phyloP scores from a whole-genome alignment of 2,329 filamentous ascomycete species.

The Bertia moriformis region DNA sequence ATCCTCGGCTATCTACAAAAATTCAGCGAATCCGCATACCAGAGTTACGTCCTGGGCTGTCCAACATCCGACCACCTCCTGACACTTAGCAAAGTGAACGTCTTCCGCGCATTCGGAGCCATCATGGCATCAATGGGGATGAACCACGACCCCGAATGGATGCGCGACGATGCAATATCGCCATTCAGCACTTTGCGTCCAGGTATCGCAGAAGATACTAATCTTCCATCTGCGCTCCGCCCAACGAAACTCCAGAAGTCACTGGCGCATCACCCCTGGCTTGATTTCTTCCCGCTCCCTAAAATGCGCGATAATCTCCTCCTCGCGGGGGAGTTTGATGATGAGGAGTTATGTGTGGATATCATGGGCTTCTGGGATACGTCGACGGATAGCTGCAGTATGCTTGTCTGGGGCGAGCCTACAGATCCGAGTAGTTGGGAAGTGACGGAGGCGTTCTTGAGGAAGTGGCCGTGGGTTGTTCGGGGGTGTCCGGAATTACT shows the following conservation, averaged over 20 bases:
- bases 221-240: slow-evolving; percentile 4
- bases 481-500: background rate
- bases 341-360: slow-evolving; percentile 7
- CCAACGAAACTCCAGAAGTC: slow-evolving; percentile 15
- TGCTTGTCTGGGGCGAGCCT: background rate
- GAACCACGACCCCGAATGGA: slow-evolving; percentile 7
- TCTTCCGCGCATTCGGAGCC: slow-evolving; percentile 7
- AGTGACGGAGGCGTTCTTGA: background rate
- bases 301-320: slow-evolving; percentile 17
- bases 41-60: slow-evolving; percentile 4
- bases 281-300: slow-evolving; percentile 19
- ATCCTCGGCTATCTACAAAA: slow-evolving; percentile 1
- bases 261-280: slow-evolving; percentile 17
- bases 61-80: slow-evolving; percentile 6
- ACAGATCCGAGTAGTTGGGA: background rate
- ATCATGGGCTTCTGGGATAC: slow-evolving; percentile 1
- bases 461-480: background rate
- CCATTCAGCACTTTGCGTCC: background rate
- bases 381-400: background rate
- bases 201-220: background rate
- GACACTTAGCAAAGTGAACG: slow-evolving; percentile 9
- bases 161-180: slow-evolving; percentile 17
- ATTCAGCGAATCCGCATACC: slow-evolving; percentile 2
- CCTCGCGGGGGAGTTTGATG: slow-evolving; percentile 5
- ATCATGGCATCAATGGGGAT: slow-evolving; percentile 3